Percentiles rank a stretch among this genome's conserved stretches.
Evolutionary conservation across 108 stramenopile species (phyloP).

Genomic region (Craspedostauros australis): DNA sequence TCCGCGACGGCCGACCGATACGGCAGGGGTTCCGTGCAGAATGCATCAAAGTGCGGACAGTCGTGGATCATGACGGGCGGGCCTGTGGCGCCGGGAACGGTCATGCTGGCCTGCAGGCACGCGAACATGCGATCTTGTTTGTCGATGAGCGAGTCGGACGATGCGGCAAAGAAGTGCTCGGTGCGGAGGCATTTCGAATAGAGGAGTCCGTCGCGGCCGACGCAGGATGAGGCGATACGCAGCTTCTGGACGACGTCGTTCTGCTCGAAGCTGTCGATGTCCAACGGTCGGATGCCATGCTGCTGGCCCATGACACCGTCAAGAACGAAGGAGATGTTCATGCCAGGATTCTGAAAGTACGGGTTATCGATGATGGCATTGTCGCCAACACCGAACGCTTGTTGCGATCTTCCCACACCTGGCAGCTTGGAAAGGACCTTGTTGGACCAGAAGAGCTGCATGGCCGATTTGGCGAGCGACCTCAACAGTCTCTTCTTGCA

Average conservation of each 20-base stretch:
- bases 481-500: constrained; percentile 41
- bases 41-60: constrained; percentile 59
- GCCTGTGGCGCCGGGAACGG: constrained; percentile 80
- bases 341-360: constrained; percentile 40
- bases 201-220: constrained; percentile 39
- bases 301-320: constrained; percentile 64
- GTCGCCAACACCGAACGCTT: too few relatives aligned
- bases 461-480: too few relatives aligned
- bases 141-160: constrained; percentile 1
- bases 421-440: too few relatives aligned
- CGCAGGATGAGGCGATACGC: constrained; percentile 53
- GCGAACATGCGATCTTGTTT: constrained; percentile 51
- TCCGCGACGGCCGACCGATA: constrained; percentile 73
- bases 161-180: constrained; percentile 54
- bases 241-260: constrained; percentile 55
- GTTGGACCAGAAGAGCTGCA: too few relatives aligned
- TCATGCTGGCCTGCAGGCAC: constrained; percentile 71
- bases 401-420: too few relatives aligned
- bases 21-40: constrained; percentile 79
- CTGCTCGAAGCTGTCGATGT: constrained; percentile 59
- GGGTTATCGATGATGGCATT: too few relatives aligned
- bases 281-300: constrained; percentile 64
- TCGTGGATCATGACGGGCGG: constrained; percentile 32
- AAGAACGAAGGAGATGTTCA: constrained; percentile 74
- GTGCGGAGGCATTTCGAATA: constrained; percentile 50